Evolutionary conservation across 2,329 filamentous ascomycete genomes (phyloP), one percentile per base, ranked within the genome.

Genomic region (Penicillium corylophilum): DNA sequence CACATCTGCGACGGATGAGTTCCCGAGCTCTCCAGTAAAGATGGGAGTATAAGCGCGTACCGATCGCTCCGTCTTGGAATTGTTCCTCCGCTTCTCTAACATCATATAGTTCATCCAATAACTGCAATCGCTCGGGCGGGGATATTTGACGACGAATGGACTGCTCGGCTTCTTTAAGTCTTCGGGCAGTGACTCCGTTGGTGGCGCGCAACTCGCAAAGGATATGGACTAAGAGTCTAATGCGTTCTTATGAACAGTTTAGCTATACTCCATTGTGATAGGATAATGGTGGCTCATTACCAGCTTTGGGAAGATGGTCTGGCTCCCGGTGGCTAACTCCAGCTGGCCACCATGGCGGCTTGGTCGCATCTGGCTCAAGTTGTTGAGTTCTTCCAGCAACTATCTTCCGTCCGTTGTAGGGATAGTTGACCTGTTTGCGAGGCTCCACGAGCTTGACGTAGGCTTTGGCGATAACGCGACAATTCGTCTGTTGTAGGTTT

Each of bases 91-190:
- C 65, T 36, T 67, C 64, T 36, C 72, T 64, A 16, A 74, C 70
- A 20, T 64, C 63, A 54, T 72, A 74, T 18, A 74, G 67, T 56
- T 76, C 73, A 36, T 74, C 71, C 28, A 76, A 50, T 22, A 76
- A 66, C 12, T 66, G 60, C 31, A 70, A 52, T 12, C 71, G 64
- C 42, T 71, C 69, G 10, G 55, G 52, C 5, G 71, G 71, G 47
- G 61, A 60, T 20, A 74, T 71, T 48, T 71, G 67, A 26, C 70
- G 68, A 20, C 65, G 64, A 23, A 74, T 70, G 44, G 74, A 70
- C 51, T 71, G 67, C 10, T 71, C 71, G 18, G 71, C 71, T 46
- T 71, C 71, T 51, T 66, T 68, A 13, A 76, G 67, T 48, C 69
- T 71, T 6, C 65, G 64, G 6, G 70, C 64, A 1, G 72, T 73